A percentile compares a stretch with the other conserved stretches of the same genome.
Evolutionary conservation across 1,284 basidiomycete species (phyloP).

Genomic region (Mycena sp.): DNA sequence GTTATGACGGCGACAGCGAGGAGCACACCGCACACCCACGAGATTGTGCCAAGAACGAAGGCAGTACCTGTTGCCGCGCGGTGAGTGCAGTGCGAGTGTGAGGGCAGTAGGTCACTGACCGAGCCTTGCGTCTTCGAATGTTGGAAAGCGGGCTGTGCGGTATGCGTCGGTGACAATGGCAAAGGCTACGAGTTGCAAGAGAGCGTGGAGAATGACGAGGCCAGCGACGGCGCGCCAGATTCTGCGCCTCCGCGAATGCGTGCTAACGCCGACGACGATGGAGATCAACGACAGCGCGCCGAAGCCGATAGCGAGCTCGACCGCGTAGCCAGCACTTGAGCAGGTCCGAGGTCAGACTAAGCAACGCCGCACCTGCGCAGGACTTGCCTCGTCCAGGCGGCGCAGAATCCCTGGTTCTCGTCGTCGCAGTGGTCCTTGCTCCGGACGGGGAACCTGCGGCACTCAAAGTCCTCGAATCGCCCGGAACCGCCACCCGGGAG

Average conservation of each 20-base stretch:
- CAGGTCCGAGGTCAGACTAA: neutral
- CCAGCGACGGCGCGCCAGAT: constrained; percentile 79
- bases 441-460: constrained; percentile 71
- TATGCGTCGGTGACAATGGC: constrained; percentile 72
- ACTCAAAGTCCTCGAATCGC: constrained; percentile 65
- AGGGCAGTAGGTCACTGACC: constrained; percentile 52
- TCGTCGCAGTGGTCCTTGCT: constrained; percentile 69
- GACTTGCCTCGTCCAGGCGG: constrained; percentile 59
- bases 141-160: constrained; percentile 52
- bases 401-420: constrained; percentile 68
- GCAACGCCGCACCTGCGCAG: no score
- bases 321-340: constrained; percentile 68
- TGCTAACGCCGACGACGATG: constrained; percentile 74
- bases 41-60: constrained; percentile 55
- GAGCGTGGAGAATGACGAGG: constrained; percentile 69
- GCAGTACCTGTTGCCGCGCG: constrained; percentile 9
- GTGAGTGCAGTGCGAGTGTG: neutral
- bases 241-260: constrained; percentile 73
- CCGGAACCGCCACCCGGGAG: constrained; percentile 57
- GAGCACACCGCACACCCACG: constrained; percentile 67
- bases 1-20: constrained; percentile 62
- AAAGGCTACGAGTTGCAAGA: constrained; percentile 71
- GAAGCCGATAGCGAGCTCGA: constrained; percentile 71
- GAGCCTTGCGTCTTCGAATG: constrained; percentile 66
- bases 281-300: constrained; percentile 64